Conservation (phyloP, 2,329 filamentous ascomycete species). For the Alternaria novae-zelandiae region DNA sequence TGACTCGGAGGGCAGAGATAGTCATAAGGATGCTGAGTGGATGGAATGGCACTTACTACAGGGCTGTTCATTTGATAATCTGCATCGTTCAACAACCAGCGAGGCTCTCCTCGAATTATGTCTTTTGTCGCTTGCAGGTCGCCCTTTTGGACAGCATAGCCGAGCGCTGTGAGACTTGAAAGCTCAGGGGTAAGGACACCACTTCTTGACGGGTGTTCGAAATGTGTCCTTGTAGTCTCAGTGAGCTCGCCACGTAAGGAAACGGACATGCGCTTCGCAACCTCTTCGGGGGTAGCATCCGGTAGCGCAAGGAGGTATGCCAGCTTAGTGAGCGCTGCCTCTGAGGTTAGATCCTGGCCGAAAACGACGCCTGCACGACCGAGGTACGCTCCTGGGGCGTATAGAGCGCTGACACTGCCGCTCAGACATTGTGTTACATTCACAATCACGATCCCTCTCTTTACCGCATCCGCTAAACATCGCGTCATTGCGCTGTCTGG, state of each 20-base stretch:
- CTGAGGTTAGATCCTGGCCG: constrained; percentile 85
- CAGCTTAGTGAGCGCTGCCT: constrained; percentile 89
- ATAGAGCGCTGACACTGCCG: constrained; percentile 50
- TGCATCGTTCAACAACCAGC: constrained; percentile 72
- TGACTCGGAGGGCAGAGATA: constrained; percentile 29
- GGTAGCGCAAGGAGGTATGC: constrained; percentile 80
- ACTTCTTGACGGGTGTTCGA: constrained; percentile 73
- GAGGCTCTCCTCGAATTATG: constrained; percentile 70
- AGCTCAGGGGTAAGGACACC: constrained; percentile 61
- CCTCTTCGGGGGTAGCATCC: constrained; percentile 67
- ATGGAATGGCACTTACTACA: constrained; percentile 48
- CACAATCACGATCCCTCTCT: constrained; percentile 82
- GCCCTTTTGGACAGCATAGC: constrained; percentile 78
- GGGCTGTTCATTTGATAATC: constrained; percentile 84
- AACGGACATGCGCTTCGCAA: constrained; percentile 73
- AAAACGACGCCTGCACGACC: constrained; percentile 86
- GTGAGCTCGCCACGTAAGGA: constrained; percentile 87
- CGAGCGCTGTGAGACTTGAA: constrained; percentile 75
- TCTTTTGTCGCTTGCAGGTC: constrained; percentile 70
- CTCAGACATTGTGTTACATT: constrained; percentile 87
- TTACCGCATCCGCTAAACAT: constrained; percentile 77
- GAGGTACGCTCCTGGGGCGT: constrained; percentile 65
- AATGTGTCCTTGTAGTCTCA: constrained; percentile 73
- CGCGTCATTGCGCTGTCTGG: constrained; percentile 79
- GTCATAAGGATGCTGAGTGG: constrained; percentile 28